Base-by-base conservation (phyloP, 345 rosid genomes). In the Rhodamnia rubescens region DNA sequence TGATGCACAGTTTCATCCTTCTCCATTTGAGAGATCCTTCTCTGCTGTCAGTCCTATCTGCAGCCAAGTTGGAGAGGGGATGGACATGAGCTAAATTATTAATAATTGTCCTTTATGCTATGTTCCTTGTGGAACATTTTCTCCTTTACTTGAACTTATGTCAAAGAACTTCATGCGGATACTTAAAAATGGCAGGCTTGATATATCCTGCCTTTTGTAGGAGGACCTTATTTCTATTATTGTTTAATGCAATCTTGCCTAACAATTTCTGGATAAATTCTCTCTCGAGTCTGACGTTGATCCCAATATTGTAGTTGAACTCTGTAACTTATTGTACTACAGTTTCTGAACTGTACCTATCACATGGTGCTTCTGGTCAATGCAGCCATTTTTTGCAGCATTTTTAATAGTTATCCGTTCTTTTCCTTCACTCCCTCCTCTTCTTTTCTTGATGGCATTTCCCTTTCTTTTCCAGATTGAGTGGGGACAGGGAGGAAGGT, bases 11-110 rank as follows among this genome's bases (percentile, higher is more conserved):
- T 87, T 87, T 86, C 94, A 92, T 51, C 90, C 98, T 91, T 97
- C 98, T 93, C 98, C 98, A 85, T 96, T 97, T 40, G 98, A 95
- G 95, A 96, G 95, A 93, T 94, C 98, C 81, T 96, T 97, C 88
- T 87, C 96, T 85, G 92, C 98, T 90, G 96, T 92, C 90, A 92
- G 91, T 87, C 98, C 98, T 3, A 96, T 97, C 92, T 96, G 94
- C 90, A 94, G 98, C 94, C 98, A 91, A 82, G 96, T 93, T 55
- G 96, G 98, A 90, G 99, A 97, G 59, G 98, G 98, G 88, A 96
- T 96, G 99, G 99, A 97, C 69, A 86, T 91, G 92, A 95, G 91
- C 95, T 97, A 95, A 97, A 92, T 93, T 87, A 86, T 86, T 22
- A 82, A 55, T 52, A 53, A 36, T 50, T 51, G 49, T 82, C 49